Evolutionary conservation across 1,139 yeast species (phyloP), one percentile per base, ranked within the genome.

Genomic region (Debaryomyces subglobosus): DNA sequence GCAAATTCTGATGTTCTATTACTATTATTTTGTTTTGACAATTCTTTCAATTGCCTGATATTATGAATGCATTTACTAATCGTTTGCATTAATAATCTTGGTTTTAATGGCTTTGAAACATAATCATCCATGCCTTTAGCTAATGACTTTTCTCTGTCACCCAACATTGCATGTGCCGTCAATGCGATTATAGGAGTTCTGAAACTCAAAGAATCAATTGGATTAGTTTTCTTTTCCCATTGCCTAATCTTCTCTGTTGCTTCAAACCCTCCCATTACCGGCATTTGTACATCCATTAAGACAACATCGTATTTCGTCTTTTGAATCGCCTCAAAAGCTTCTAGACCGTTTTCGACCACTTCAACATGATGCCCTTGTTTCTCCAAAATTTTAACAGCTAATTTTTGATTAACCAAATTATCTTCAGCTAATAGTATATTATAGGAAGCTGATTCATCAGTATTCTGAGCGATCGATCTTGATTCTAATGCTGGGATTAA

Each of bases 231-330:
- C 71, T 79, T 83, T 68, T 89, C 96, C 95, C 95, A 89, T 64
- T 86, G 92, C 58, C 96, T 74, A 48, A 89, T 89, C 64, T 84
- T 81, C 49, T 86, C 89, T 1, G 96, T 89, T 3, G 96, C 96
- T 63, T 89, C 96, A 64, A 89, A 89, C 0, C 96, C 96, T 40
- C 96, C 96, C 95, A 89, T 89, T 7, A 89, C 90, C 5, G 96
- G 96, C 96, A 89, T 89, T 67, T 89, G 96, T 38, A 89, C 96
- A 71, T 89, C 96, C 96, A 89, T 89, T 56, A 89, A 77, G 13
- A 89, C 89, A 44, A 86, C 94, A 62, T 89, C 96, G 64, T 84
- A 89, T 39, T 80, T 76, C 36, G 61, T 68, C 64, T 81, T 83
- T 63, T 84, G 78, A 39, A 88, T 84, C 0, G 92, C 92, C 55